Base-by-base conservation (phyloP, 495 filamentous ascomycete species). In the Aspergillus affinis region DNA sequence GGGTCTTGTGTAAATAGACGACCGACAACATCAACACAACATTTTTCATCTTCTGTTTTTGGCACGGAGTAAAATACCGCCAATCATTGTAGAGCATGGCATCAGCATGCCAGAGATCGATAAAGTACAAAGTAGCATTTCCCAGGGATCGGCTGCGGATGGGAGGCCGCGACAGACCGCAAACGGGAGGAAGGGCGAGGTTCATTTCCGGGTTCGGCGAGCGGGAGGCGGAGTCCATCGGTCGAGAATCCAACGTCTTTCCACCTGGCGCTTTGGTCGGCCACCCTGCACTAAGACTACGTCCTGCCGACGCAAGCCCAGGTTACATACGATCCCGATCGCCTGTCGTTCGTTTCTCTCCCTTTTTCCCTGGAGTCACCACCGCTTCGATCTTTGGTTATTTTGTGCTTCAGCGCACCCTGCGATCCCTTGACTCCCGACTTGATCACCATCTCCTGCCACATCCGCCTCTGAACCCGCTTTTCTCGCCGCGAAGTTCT, bases 31-130 rank as follows among this genome's bases (percentile, higher is more conserved):
- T 26, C 32, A 36, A 30, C 29, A 8, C 4, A 8, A 8, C 29
- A 30, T 30, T 49, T 58, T 19, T 21, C 15, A 23, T 17, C 15
- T 57, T 56, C 19, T 12, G 36, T 50, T 55, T 26, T 44, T 59
- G 29, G 44, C 54, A 48, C 12, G 9, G 13, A 41, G 36, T 41
- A 41, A 13, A 15, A 41, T 41, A 41, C 36, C 36, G 15, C 36
- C 13, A 13, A 41, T 17, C 2, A 41, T 41, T 13, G 13, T 1
- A 13, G 12, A 41, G 12, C 36, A 41, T 41, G 0, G 36, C 13
- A 20, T 47, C 32, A 20, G 48, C 18, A 21, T 23, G 36, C 17
- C 18, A 46, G 30, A 26, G 23, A 26, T 26, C 23, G 23, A 26
- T 19, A 23, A n/a, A n/a, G 3, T n/a, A 48, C 8, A 4, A 15